Evolutionary conservation across 495 filamentous ascomycete genomes (phyloP).

Genomic region (Aspergillus steynii): DNA sequence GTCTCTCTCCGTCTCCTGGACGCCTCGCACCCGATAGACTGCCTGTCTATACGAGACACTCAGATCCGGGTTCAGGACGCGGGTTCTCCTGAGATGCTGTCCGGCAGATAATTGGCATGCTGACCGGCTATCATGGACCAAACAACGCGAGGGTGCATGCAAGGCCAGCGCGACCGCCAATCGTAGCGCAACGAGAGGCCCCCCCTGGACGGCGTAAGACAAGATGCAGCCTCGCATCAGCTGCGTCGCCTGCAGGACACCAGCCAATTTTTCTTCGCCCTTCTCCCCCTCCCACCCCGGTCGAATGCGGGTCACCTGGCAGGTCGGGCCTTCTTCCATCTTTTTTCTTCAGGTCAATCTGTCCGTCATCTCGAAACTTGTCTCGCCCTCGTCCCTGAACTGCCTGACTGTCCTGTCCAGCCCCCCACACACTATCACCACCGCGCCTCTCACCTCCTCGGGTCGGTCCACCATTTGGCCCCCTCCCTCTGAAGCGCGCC

Average conservation of each 20-base stretch:
- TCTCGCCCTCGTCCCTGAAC: neutral
- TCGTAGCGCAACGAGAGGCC: neutral
- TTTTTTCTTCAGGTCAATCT: neutral
- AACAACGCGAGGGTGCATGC: neutral
- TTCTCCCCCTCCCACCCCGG: slow-evolving; percentile 8
- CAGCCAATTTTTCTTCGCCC: slow-evolving; percentile 6
- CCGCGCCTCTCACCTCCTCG: neutral
- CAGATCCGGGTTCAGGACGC: no score
- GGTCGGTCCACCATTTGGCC: slow-evolving; percentile 1
- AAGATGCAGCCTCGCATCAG: slow-evolving; percentile 29
- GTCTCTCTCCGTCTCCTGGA: no score
- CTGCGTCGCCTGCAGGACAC: slow-evolving; percentile 14
- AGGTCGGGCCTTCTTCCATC: slow-evolving; percentile 12
- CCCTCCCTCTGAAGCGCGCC: neutral
- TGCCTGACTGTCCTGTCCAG: neutral
- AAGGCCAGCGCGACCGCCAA: neutral
- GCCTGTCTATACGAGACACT: no score
- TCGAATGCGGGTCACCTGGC: no score
- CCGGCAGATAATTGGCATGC: neutral
- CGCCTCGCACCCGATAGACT: no score
- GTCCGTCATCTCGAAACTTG: neutral
- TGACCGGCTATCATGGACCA: neutral
- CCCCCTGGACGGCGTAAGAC: slow-evolving; percentile 19
- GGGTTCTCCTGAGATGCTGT: no score
- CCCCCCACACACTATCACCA: neutral